Conservation (phyloP, 2,329 filamentous ascomycete genomes). For the Tolypocladium paradoxum region DNA sequence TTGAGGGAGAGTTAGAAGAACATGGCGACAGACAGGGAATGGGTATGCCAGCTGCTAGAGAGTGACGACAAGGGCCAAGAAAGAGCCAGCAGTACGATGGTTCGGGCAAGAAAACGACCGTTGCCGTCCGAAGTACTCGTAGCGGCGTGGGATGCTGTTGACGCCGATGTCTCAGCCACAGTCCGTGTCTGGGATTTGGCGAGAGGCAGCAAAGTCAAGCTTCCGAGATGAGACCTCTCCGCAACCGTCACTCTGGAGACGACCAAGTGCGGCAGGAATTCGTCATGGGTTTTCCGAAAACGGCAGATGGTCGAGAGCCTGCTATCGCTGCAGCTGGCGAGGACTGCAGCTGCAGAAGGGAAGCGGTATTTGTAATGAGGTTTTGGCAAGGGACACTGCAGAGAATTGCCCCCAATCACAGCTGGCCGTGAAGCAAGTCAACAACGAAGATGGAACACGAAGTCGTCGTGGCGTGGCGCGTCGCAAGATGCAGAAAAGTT, state of each 20-base stretch:
- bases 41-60: background rate
- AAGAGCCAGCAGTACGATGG: background rate
- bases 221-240: slow-evolving; percentile 2
- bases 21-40: background rate
- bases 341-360: background rate
- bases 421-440: background rate
- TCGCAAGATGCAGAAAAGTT: background rate
- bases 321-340: background rate
- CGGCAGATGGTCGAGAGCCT: background rate
- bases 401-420: background rate
- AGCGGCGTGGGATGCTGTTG: slow-evolving; percentile 2
- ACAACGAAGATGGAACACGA: background rate
- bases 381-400: background rate
- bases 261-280: background rate
- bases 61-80: background rate
- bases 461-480: background rate
- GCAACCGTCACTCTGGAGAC: slow-evolving; percentile 13
- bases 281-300: background rate
- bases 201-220: slow-evolving; percentile 1
- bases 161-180: slow-evolving; percentile 13
- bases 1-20: background rate
- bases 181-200: slow-evolving; percentile 6
- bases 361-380: background rate
- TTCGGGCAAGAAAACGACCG: background rate
- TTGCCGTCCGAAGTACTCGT: background rate